Percentiles rank a stretch among this genome's conserved stretches.
Conservation (phyloP, 352 stramenopile genomes). For the Peronosclerospora sorghi region DNA sequence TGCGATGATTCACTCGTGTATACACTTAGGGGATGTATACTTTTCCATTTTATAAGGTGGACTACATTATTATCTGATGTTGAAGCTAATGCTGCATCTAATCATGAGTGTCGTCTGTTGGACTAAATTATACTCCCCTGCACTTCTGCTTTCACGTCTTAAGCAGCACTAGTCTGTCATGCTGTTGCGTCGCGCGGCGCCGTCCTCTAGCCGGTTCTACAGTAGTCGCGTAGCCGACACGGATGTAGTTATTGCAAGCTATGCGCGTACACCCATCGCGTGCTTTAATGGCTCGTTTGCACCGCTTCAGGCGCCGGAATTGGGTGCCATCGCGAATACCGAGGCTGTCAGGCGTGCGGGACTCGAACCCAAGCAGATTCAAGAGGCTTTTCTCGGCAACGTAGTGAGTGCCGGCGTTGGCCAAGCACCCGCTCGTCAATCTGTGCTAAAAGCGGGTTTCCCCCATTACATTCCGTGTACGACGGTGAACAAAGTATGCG, state of each 20-base stretch:
- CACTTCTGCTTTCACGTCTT: conserved; percentile 5
- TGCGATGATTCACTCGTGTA: not conserved
- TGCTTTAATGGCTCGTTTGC: conserved; percentile 91
- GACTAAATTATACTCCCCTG: not conserved
- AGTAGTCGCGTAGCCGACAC: conserved; percentile 49
- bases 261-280: conserved; percentile 93
- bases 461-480: conserved; percentile 90
- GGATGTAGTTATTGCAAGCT: conserved; percentile 92
- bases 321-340: conserved; percentile 89
- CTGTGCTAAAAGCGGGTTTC: conserved; percentile 86
- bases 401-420: conserved; percentile 94
- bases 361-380: conserved; percentile 70
- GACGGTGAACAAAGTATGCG: conserved; percentile 99
- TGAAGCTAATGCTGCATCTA: conserved; percentile 8
- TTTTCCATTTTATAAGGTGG: not conserved
- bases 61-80: not conserved
- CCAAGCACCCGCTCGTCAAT: conserved; percentile 93
- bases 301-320: conserved; percentile 77
- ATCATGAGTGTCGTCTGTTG: conserved; percentile 8
- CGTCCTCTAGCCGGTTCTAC: conserved; percentile 40
- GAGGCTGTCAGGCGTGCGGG: conserved; percentile 66
- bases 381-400: conserved; percentile 96
- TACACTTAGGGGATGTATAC: too few species aligned
- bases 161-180: not conserved
- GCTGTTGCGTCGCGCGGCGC: conserved; percentile 8